Percentiles rank a stretch among this genome's conserved stretches.
Evolutionary conservation across 495 filamentous ascomycete species (phyloP).

Genomic region (Xylaria palmicola): DNA sequence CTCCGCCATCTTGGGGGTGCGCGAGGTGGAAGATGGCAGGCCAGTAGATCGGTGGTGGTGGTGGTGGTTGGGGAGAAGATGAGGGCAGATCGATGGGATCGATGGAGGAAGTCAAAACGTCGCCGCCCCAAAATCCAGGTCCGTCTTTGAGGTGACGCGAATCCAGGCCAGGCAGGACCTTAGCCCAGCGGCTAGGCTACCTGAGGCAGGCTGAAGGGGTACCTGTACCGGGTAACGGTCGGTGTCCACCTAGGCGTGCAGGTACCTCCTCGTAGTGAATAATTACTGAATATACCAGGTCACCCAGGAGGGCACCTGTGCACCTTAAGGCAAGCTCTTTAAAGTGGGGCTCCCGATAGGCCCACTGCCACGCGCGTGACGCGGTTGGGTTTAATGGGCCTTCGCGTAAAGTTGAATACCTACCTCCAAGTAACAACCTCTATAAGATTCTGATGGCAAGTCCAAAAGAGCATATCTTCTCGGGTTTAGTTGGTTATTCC

Average conservation of each 20-base stretch:
- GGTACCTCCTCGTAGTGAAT: no score
- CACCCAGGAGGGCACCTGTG: no score
- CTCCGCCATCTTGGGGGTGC: slow-evolving; percentile 49
- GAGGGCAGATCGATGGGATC: neutral
- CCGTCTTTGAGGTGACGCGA: slow-evolving; percentile 14
- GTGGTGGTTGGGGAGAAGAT: neutral
- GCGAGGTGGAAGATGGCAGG: slow-evolving; percentile 15
- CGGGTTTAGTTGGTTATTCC: no score
- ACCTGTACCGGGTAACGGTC: neutral
- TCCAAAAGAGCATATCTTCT: no score
- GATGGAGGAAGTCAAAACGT: slow-evolving; percentile 4
- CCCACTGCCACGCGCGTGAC: neutral
- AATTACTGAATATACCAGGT: no score
- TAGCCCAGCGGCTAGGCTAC: neutral
- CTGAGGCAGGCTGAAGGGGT: neutral
- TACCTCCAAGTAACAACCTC: no score
- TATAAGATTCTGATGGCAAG: no score
- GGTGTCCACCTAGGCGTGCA: no score
- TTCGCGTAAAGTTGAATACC: no score
- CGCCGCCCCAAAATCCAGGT: slow-evolving; percentile 11
- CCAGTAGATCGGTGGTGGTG: slow-evolving; percentile 2
- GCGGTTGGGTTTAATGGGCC: no score
- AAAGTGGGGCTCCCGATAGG: neutral
- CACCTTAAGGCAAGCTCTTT: slow-evolving; percentile 11
- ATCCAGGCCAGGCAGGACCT: slow-evolving; percentile 1